Evolutionary conservation across 371 early-diverging fungal species (phyloP).

Genomic region (Batkoa obscura): DNA sequence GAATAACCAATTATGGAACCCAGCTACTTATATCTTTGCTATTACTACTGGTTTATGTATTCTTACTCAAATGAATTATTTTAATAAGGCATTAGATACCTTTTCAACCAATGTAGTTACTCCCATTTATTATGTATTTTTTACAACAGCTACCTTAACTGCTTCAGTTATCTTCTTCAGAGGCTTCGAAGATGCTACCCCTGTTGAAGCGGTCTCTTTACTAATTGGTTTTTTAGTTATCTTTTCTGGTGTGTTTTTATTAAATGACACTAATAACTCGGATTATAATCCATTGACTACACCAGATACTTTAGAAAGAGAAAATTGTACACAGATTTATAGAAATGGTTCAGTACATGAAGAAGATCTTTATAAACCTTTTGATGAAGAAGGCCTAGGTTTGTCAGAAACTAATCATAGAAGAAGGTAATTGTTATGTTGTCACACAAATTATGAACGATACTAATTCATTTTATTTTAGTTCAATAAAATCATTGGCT

Average conservation of each 20-base stretch:
- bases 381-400: not conserved
- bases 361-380: not conserved
- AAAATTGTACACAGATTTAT: not conserved
- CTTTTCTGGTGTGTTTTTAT: conserved; percentile 72
- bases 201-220: conserved; percentile 57
- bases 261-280: conserved; percentile 20
- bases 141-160: conserved; percentile 77
- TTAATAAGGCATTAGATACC: conserved; percentile 82
- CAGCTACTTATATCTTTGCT: conserved; percentile 70
- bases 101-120: conserved; percentile 76
- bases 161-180: conserved; percentile 74
- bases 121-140: conserved; percentile 82
- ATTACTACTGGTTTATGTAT: conserved; percentile 61
- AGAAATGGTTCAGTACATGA: not conserved
- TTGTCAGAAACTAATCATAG: not conserved
- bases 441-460: too few relatives aligned
- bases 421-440: too few relatives aligned
- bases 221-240: conserved; percentile 78
- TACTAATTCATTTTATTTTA: too few relatives aligned
- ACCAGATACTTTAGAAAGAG: not conserved
- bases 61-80: conserved; percentile 86
- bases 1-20: conserved; percentile 68
- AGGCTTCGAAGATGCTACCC: conserved; percentile 55
- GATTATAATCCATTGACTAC: not conserved
- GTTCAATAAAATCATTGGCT: too few relatives aligned